phyloP scores from a whole-genome alignment of 208 protist species.

The Wallacemonas rigidus region DNA sequence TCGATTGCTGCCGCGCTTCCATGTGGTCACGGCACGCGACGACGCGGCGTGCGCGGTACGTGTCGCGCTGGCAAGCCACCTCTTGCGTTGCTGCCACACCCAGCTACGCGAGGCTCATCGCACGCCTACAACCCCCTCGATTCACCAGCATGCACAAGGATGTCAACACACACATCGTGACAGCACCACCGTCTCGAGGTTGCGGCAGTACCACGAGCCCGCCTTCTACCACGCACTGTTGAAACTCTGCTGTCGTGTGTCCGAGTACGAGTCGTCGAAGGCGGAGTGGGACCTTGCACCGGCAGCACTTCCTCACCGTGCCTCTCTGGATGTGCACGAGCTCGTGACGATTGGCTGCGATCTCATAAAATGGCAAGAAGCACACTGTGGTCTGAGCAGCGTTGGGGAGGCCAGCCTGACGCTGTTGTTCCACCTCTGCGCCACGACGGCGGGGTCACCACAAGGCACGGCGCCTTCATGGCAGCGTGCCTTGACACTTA shows the following conservation, averaged over 20 bases:
- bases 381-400: conserved; percentile 24
- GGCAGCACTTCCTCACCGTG: background rate
- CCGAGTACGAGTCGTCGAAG: conserved; percentile 27
- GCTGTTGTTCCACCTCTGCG: conserved; percentile 51
- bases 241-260: conserved; percentile 52
- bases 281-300: background rate
- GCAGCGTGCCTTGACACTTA: background rate
- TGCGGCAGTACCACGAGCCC: conserved; percentile 22
- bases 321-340: background rate
- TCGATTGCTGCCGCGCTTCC: conserved; percentile 43
- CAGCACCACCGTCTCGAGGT: background rate
- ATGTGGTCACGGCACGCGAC: conserved; percentile 1
- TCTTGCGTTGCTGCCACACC: background rate
- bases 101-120: background rate
- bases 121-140: background rate
- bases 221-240: conserved; percentile 44
- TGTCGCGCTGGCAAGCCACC: background rate
- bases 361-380: conserved; percentile 36
- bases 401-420: conserved; percentile 33
- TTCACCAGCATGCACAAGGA: too few species aligned
- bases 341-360: conserved; percentile 10
- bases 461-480: background rate
- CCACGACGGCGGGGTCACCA: conserved; percentile 5
- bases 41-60: background rate
- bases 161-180: too few species aligned